phyloP scores from a whole-genome alignment of 371 early-diverging fungal genomes.

The Batkoa obscura region DNA sequence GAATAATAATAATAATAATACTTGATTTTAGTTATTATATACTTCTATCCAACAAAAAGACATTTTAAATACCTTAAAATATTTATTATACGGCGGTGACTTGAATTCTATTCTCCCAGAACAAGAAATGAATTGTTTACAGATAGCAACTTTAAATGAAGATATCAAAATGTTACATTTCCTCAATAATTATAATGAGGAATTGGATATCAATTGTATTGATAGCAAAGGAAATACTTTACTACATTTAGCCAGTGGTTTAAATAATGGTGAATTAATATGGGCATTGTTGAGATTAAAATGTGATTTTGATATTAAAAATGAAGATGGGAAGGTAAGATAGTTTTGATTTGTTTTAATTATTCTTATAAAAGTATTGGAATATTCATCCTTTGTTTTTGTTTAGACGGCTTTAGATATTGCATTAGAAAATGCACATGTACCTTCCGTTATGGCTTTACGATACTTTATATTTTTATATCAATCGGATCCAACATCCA shows the following conservation, averaged over 20 bases:
- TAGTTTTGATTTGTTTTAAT: neutral
- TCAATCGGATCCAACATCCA: neutral
- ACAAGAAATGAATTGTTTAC: constrained; percentile 22
- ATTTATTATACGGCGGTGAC: constrained; percentile 5
- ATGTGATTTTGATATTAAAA: neutral
- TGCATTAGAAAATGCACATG: constrained; percentile 1
- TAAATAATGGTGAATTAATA: neutral
- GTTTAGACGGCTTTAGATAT: constrained; percentile 2
- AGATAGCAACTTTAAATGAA: constrained; percentile 31
- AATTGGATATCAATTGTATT: constrained; percentile 23
- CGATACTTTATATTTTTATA: constrained; percentile 5
- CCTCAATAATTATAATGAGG: constrained; percentile 40
- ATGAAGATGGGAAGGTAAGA: constrained; percentile 4
- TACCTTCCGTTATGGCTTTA: constrained; percentile 6
- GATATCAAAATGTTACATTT: constrained; percentile 45
- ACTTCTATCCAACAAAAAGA: neutral
- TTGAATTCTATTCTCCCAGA: neutral
- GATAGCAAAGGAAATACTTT: constrained; percentile 50
- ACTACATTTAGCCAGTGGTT: constrained; percentile 23
- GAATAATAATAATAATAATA: constrained; percentile 10
- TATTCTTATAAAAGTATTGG: neutral
- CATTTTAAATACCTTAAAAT: constrained; percentile 3
- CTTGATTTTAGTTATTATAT: neutral
- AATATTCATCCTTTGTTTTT: neutral
- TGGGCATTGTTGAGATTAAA: constrained; percentile 2